Conservation (phyloP, 805 yeast species). For the Candida insectalens region DNA sequence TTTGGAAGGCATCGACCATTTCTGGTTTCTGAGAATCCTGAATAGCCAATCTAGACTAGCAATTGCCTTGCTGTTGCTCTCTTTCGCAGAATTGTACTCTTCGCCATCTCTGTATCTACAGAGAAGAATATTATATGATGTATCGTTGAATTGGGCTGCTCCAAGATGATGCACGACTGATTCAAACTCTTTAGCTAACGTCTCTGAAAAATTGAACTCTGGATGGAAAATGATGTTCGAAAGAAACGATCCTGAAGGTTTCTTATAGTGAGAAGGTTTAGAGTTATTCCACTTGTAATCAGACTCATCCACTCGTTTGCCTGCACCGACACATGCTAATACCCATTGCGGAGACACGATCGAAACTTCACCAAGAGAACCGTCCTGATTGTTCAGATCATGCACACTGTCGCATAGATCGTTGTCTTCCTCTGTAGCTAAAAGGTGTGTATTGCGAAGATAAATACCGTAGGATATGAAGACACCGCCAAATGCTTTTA, state of each 20-base stretch:
- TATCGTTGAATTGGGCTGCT: not conserved
- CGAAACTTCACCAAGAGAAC: slow-evolving; percentile 23
- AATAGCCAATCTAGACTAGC: slow-evolving; percentile 70
- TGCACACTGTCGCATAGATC: slow-evolving; percentile 25
- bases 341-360: slow-evolving; percentile 78
- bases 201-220: slow-evolving; percentile 47
- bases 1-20: slow-evolving; percentile 45
- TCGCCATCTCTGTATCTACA: slow-evolving; percentile 8
- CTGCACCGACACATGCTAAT: slow-evolving; percentile 2
- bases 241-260: slow-evolving; percentile 22
- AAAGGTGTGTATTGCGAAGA: slow-evolving; percentile 68
- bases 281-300: not conserved
- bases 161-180: slow-evolving; percentile 29
- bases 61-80: slow-evolving; percentile 1
- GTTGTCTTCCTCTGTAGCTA: slow-evolving; percentile 43
- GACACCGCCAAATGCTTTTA: slow-evolving; percentile 65
- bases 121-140: not conserved
- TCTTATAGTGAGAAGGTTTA: not conserved
- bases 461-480: too few species aligned
- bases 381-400: slow-evolving; percentile 17
- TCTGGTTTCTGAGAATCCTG: slow-evolving; percentile 45
- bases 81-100: not conserved
- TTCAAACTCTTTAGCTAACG: slow-evolving; percentile 29
- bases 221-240: slow-evolving; percentile 34
- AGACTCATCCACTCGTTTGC: not conserved